Base-by-base conservation (phyloP, 148 eudicot genomes). In the Chenopodium formosanum region DNA sequence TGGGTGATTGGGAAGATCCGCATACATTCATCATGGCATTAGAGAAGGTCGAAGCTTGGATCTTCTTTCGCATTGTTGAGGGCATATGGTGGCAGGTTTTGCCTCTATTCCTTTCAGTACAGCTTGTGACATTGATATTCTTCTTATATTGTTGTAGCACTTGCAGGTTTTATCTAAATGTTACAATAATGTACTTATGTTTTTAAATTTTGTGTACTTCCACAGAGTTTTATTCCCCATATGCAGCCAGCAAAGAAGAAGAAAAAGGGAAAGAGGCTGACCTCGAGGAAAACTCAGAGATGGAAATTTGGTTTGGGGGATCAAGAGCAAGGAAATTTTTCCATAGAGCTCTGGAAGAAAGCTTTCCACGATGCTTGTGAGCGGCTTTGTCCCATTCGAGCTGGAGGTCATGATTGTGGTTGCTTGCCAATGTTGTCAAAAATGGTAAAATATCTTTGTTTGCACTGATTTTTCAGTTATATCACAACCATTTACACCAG, bases 41-140 rank as follows among this genome's bases (percentile, higher is more conserved):
- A 83, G 99, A 92, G 78, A 95, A 86, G 81, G 79, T 93, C 58
- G 99, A 95, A 86, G 91, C 97, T 86, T 95, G 99, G 99, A 88
- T 94, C 79, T 93, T 95, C 77, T 87, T 89, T 47, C 88, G 91
- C 53, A 91, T 94, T 73, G 87, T 92, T 23, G 97, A 95, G 88
- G 94, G 94, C 29, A 84, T 94, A 47, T 95, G 99, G 99, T 95
- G 99, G 99, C 99, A 95, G 99, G 98, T 95, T 73, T 58, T 12
- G 8, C 58, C 27, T 76, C 12, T 9, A 37, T 7, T 69, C 25
- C 29, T 66, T 56, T 62, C 22, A 29, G 19, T 32, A 16, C 40
- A 22, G 34, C 5, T 56, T 37, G n/a, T 37, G 14, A 52, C 29
- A 37, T 25, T 14, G 29, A 37, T 13, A 22, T 73, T 27, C 16